These are phyloP conservation scores for Exserohilum rostratum DNA, from an alignment of 2,329 filamentous ascomycete genomes.

Conservation along the genomic window DNA sequence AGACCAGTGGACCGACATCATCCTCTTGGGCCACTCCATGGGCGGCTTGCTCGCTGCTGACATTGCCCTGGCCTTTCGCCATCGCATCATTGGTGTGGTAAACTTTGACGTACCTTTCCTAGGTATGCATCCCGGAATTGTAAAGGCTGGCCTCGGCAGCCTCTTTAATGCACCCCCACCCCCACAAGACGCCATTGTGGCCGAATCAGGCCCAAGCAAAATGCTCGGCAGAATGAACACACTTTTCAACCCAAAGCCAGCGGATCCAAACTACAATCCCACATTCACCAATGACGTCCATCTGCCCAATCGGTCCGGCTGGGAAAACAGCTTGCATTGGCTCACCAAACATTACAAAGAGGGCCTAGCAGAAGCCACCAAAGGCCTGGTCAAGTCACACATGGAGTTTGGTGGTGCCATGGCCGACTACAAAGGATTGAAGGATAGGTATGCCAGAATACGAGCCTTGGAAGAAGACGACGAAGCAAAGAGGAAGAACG, in stretches of 20 bases:
- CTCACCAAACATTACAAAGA: conserved; percentile 78
- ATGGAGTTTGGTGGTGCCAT: conserved; percentile 83
- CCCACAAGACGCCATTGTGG: conserved; percentile 32
- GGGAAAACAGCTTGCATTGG: conserved; percentile 73
- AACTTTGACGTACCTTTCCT: conserved; percentile 87
- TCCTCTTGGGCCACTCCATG: conserved; percentile 89
- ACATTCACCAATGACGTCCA: conserved; percentile 76
- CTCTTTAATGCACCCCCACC: conserved; percentile 64
- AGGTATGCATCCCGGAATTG: conserved; percentile 86
- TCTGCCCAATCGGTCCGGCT: conserved; percentile 71
- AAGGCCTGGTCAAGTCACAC: conserved; percentile 77
- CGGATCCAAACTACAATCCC: conserved; percentile 74
- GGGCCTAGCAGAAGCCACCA: conserved; percentile 71
- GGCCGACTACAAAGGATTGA: conserved; percentile 75
- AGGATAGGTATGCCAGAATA: conserved; percentile 71
- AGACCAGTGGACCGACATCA: conserved; percentile 73
- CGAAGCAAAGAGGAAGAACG: conserved; percentile 43
- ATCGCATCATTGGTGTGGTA: conserved; percentile 79
- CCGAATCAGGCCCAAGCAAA: conserved; percentile 19
- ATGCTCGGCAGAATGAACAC: conserved; percentile 44
- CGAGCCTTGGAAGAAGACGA: conserved; percentile 76
- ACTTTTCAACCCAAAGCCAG: conserved; percentile 46
- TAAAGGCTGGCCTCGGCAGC: conserved; percentile 80
- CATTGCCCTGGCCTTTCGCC: conserved; percentile 73
- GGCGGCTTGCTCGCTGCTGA: conserved; percentile 84